phyloP scores from a whole-genome alignment of 305 asterid genomes.

The Plantago rigida region DNA sequence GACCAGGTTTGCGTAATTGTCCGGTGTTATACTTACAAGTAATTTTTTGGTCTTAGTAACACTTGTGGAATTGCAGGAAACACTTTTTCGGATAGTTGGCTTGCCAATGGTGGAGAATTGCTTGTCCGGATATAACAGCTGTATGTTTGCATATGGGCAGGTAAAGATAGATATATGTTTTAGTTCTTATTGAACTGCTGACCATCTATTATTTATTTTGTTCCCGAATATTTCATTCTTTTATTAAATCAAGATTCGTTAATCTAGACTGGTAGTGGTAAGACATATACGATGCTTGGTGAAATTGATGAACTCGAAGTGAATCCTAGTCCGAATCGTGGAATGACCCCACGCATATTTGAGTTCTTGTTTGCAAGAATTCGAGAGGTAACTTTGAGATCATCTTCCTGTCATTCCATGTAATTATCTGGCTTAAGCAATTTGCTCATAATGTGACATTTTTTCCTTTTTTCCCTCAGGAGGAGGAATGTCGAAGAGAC shows the following conservation, averaged over 20 bases:
- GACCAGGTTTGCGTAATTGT: constrained; percentile 51
- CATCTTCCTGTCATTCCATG: background rate
- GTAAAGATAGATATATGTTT: constrained; percentile 30
- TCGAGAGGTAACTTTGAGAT: constrained; percentile 56
- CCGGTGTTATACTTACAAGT: constrained; percentile 14
- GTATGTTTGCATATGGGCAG: constrained; percentile 99
- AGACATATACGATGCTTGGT: constrained; percentile 98
- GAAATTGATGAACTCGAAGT: constrained; percentile 68
- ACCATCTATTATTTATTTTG: too few relatives aligned
- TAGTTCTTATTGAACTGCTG: background rate
- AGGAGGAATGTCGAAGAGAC: constrained; percentile 82
- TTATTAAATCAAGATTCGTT: constrained; percentile 17
- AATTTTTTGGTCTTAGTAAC: constrained; percentile 19
- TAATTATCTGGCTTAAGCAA: constrained; percentile 18
- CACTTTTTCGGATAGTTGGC: constrained; percentile 86
- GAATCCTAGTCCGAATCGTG: constrained; percentile 74
- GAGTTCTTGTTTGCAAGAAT: constrained; percentile 96
- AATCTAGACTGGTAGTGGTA: constrained; percentile 94
- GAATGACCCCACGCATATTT: constrained; percentile 95
- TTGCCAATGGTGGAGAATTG: constrained; percentile 98
- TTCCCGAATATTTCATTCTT: background rate
- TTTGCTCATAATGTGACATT: constrained; percentile 10
- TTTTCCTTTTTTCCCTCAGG: constrained; percentile 36
- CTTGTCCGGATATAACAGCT: constrained; percentile 92
- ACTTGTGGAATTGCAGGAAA: constrained; percentile 54